These are phyloP conservation scores for Theobroma cacao DNA, from an alignment of 345 rosid species.

Conservation along the genomic window DNA sequence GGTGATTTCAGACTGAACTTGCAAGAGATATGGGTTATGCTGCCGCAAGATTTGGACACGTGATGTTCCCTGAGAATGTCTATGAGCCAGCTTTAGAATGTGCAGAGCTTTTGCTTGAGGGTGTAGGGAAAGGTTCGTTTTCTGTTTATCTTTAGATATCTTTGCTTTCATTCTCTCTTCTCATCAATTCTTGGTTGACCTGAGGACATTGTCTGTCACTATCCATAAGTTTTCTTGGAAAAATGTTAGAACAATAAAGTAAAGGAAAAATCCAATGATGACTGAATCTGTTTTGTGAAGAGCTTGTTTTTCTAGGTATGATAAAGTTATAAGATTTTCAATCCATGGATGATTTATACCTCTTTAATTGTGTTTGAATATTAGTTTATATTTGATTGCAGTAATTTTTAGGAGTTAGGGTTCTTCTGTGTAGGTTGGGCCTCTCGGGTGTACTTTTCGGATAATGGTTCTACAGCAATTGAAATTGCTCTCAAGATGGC, in stretches of 20 bases:
- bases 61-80: slow-evolving; percentile 99
- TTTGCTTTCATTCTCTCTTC: background rate
- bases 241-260: background rate
- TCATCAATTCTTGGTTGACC: background rate
- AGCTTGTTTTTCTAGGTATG: background rate
- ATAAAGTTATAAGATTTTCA: slow-evolving; percentile 5
- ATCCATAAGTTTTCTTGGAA: background rate
- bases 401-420: background rate
- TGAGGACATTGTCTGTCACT: background rate
- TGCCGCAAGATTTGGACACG: slow-evolving; percentile 96
- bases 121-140: slow-evolving; percentile 82
- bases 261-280: background rate
- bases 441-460: slow-evolving; percentile 80
- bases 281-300: background rate
- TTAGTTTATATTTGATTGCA: background rate
- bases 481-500: slow-evolving; percentile 99
- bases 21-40: slow-evolving; percentile 97
- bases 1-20: slow-evolving; percentile 95
- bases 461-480: slow-evolving; percentile 92
- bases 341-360: background rate
- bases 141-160: background rate
- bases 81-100: slow-evolving; percentile 90
- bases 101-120: slow-evolving; percentile 84
- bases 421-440: slow-evolving; percentile 73
- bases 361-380: background rate